Conservation (phyloP, 768 basidiomycete genomes). For the Podaxis sp. region DNA sequence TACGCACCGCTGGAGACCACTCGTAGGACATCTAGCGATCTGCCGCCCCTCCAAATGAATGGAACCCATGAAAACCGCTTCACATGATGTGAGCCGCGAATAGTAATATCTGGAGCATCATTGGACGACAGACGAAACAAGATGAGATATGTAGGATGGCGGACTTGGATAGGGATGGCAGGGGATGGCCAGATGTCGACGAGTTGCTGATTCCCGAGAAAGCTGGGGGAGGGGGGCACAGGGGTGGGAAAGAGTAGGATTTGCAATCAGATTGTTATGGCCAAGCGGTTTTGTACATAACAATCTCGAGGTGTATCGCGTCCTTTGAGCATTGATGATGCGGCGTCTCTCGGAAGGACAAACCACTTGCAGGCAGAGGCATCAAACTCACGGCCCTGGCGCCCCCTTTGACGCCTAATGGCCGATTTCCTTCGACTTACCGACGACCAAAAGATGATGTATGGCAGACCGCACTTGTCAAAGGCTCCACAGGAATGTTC, state of each 20-base stretch:
- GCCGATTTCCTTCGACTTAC: too few species aligned
- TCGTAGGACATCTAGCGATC: conserved; percentile 39
- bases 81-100: conserved; percentile 45
- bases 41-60: conserved; percentile 37
- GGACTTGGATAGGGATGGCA: conserved; percentile 25
- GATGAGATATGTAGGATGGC: conserved; percentile 50
- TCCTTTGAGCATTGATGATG: conserved; percentile 34
- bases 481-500: too few species aligned
- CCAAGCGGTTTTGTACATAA: conserved; percentile 19
- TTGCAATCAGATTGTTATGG: too few species aligned
- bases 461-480: too few species aligned
- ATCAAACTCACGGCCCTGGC: too few species aligned
- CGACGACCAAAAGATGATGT: too few species aligned
- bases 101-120: conserved; percentile 59
- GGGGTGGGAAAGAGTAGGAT: conserved; percentile 36
- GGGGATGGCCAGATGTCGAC: conserved; percentile 25
- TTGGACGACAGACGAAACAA: conserved; percentile 48
- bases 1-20: conserved; percentile 1
- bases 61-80: conserved; percentile 50
- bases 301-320: conserved; percentile 9
- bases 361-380: conserved; percentile 37
- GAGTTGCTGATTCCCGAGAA: conserved; percentile 49
- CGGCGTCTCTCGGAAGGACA: conserved; percentile 36
- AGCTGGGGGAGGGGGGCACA: conserved; percentile 33
- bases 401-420: too few species aligned